Conservation (phyloP, 2,329 filamentous ascomycete species). For the Didymella keratinophila region DNA sequence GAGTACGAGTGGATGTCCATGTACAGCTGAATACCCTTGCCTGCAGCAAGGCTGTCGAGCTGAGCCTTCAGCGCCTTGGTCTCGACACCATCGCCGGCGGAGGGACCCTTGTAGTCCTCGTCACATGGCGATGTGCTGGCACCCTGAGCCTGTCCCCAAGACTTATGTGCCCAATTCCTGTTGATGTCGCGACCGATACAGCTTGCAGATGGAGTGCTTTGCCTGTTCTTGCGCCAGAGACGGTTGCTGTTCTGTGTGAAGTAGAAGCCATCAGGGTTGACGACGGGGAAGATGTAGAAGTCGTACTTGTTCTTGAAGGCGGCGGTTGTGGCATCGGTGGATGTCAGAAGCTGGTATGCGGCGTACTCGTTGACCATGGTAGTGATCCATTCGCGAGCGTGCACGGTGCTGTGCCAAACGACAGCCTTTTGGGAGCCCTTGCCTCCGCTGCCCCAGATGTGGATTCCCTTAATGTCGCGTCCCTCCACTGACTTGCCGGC, state of each 20-base stretch:
- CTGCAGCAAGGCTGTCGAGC: slow-evolving; percentile 54
- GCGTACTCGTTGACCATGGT: slow-evolving; percentile 49
- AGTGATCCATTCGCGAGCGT: slow-evolving; percentile 51
- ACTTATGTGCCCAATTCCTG: slow-evolving; percentile 50
- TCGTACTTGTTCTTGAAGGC: slow-evolving; percentile 68
- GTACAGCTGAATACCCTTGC: slow-evolving; percentile 65
- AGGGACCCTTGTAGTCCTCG: slow-evolving; percentile 48
- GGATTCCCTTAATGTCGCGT: slow-evolving; percentile 50
- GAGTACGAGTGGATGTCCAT: slow-evolving; percentile 71
- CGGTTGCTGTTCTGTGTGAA: slow-evolving; percentile 50
- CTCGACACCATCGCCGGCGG: slow-evolving; percentile 47
- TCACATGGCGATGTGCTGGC: slow-evolving; percentile 48
- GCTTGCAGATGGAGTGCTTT: slow-evolving; percentile 24
- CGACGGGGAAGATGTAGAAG: slow-evolving; percentile 64
- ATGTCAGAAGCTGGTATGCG: slow-evolving; percentile 47
- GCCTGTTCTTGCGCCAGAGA: slow-evolving; percentile 52
- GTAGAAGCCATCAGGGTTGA: slow-evolving; percentile 52
- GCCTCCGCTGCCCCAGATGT: slow-evolving; percentile 50
- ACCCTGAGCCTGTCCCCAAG: slow-evolving; percentile 43
- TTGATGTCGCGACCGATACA: slow-evolving; percentile 52
- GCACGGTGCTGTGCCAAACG: slow-evolving; percentile 51
- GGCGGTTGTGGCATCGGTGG: slow-evolving; percentile 39
- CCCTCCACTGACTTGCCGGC: slow-evolving; percentile 48
- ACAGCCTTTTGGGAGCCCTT: slow-evolving; percentile 49
- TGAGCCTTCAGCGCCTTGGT: slow-evolving; percentile 57